Conservation (phyloP, 116 monocot species). For the Dioscorea cayenensis region DNA sequence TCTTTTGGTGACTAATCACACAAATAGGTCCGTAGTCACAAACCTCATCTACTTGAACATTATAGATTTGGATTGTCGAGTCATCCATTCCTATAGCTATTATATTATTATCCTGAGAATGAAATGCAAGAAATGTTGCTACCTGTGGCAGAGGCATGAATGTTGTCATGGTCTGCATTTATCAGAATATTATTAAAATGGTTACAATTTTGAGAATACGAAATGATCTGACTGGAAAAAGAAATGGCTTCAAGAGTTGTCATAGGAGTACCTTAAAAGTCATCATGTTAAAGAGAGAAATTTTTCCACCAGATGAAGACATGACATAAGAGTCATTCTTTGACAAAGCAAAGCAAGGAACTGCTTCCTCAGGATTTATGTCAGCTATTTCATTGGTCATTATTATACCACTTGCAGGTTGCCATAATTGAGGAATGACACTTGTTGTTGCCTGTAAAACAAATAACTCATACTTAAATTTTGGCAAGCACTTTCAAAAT, state of each 20-base stretch:
- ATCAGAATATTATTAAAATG: background rate
- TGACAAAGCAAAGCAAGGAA: conserved; percentile 68
- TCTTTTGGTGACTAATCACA: background rate
- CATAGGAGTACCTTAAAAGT: conserved; percentile 54
- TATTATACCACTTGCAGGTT: conserved; percentile 60
- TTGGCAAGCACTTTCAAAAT: background rate
- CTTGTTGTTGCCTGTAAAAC: conserved; percentile 47
- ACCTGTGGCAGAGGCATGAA: conserved; percentile 94
- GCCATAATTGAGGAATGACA: conserved; percentile 66
- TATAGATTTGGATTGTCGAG: conserved; percentile 94
- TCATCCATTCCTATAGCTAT: conserved; percentile 99
- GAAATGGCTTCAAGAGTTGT: background rate
- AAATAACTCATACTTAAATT: background rate
- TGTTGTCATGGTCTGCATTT: conserved; percentile 82
- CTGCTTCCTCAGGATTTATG: conserved; percentile 53
- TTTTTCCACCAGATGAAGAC: conserved; percentile 83
- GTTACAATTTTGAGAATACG: background rate
- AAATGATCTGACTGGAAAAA: background rate
- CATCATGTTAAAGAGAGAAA: conserved; percentile 79
- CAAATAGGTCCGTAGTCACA: background rate
- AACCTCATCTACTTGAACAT: conserved; percentile 96
- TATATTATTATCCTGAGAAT: conserved; percentile 96
- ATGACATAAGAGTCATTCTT: conserved; percentile 87
- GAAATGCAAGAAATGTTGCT: conserved; percentile 97
- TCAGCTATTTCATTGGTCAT: conserved; percentile 69